Evolutionary conservation across 2,329 filamentous ascomycete species (phyloP).

Genomic region (Pseudopyricularia javanii): DNA sequence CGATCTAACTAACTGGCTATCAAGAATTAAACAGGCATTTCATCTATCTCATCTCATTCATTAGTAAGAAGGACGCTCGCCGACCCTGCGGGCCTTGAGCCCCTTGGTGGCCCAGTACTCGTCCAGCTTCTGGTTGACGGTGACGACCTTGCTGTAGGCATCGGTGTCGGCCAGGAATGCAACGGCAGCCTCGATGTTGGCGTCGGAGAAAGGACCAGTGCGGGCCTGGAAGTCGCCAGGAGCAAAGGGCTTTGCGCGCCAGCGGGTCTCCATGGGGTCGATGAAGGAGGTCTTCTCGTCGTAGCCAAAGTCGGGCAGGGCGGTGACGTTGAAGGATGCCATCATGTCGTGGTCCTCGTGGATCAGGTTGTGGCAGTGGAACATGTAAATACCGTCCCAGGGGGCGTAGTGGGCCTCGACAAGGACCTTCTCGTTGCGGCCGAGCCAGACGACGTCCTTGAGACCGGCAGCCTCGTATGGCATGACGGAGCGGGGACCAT

Average conservation of each 20-base stretch:
- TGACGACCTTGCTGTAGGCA: constrained; percentile 11
- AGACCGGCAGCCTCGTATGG: constrained; percentile 41
- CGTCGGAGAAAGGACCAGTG: constrained; percentile 11
- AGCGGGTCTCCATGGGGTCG: constrained; percentile 23
- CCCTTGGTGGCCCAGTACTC: constrained; percentile 12
- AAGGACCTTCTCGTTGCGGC: constrained; percentile 32
- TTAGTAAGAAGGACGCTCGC: background rate
- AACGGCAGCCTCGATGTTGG: constrained; percentile 11
- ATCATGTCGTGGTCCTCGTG: constrained; percentile 34
- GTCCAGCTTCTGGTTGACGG: constrained; percentile 13
- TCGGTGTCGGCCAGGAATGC: constrained; percentile 11
- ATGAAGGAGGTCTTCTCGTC: constrained; percentile 18
- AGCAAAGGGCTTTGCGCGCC: constrained; percentile 16
- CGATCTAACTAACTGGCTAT: too few species aligned
- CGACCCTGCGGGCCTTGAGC: constrained; percentile 1
- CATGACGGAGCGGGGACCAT: constrained; percentile 24
- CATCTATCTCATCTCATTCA: too few species aligned
- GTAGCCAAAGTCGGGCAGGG: constrained; percentile 23
- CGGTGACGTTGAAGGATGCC: constrained; percentile 30
- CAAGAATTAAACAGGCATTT: too few species aligned
- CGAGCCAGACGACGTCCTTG: constrained; percentile 47
- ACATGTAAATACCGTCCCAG: constrained; percentile 39
- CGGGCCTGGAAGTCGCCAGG: constrained; percentile 11
- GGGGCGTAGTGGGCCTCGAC: constrained; percentile 39
- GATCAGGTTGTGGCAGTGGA: constrained; percentile 33